A percentile compares a stretch with the other conserved stretches of the same genome.
These are phyloP conservation scores for Tricholoma matsutake DNA, from an alignment of 768 basidiomycete genomes.

Conservation along the genomic window DNA sequence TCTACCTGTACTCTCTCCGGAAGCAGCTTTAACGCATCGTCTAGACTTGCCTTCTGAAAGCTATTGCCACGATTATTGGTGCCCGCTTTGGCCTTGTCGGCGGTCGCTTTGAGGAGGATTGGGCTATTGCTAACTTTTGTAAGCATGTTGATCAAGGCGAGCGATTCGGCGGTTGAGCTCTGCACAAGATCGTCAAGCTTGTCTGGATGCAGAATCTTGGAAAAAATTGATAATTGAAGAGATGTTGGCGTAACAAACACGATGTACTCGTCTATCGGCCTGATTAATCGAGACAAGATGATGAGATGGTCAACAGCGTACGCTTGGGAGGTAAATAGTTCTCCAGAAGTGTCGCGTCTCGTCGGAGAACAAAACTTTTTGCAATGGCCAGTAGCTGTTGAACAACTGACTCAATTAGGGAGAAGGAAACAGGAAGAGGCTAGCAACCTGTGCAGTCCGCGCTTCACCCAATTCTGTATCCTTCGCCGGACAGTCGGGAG, in stretches of 20 bases:
- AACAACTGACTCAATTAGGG: neutral
- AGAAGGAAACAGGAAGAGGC: neutral
- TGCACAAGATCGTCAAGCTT: conserved; percentile 67
- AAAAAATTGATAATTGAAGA: conserved; percentile 81
- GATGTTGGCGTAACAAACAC: conserved; percentile 89
- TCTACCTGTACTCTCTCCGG: conserved; percentile 59
- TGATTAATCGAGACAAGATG: neutral
- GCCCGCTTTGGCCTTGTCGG: conserved; percentile 54
- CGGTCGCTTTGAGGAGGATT: conserved; percentile 76
- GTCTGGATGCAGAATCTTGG: conserved; percentile 68
- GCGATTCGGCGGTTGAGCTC: conserved; percentile 70
- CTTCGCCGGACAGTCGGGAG: conserved; percentile 67
- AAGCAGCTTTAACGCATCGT: conserved; percentile 59
- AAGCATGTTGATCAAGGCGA: conserved; percentile 75
- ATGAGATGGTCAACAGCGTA: conserved; percentile 33
- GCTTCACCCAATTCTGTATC: conserved; percentile 78
- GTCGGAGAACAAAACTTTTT: conserved; percentile 85
- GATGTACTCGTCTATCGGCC: conserved; percentile 85
- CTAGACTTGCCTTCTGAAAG: conserved; percentile 47
- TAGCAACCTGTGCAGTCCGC: conserved; percentile 67
- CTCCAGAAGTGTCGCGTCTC: conserved; percentile 79
- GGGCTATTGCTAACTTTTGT: conserved; percentile 95
- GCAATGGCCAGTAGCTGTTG: conserved; percentile 66
- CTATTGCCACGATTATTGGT: conserved; percentile 22
- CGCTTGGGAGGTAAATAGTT: conserved; percentile 91